Conservation (phyloP, 495 filamentous ascomycete species). For the Xylaria grammica region DNA sequence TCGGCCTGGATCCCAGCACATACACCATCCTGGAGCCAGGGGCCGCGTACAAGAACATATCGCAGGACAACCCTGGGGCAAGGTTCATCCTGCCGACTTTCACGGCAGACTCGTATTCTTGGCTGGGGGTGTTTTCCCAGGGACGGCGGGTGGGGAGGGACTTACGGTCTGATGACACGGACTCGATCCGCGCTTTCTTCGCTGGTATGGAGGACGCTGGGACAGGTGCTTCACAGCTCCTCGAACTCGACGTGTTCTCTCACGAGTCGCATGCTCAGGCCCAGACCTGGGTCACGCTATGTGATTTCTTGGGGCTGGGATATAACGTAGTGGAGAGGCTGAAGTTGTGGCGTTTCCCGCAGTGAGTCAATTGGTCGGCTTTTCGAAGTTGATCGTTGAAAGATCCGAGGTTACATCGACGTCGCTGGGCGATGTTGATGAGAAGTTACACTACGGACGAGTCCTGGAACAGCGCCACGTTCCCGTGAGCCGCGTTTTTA, state of each 20-base stretch:
- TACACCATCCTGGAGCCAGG: conserved; percentile 31
- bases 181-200: conserved; percentile 15
- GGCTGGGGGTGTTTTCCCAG: conserved; percentile 1
- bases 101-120: neutral
- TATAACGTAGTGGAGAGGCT: conserved; percentile 39
- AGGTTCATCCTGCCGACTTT: conserved; percentile 30
- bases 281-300: conserved; percentile 39
- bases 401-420: neutral
- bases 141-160: neutral
- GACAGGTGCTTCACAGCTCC: conserved; percentile 15
- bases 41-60: conserved; percentile 25
- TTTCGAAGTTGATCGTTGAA: neutral
- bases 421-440: neutral
- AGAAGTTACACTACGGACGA: no score
- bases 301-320: conserved; percentile 38
- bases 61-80: conserved; percentile 26
- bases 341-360: conserved; percentile 36
- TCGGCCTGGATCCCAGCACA: conserved; percentile 11
- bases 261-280: conserved; percentile 29
- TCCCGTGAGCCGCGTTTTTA: neutral
- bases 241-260: conserved; percentile 34
- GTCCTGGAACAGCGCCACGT: neutral
- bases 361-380: conserved; percentile 15
- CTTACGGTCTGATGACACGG: neutral
- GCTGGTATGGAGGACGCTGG: conserved; percentile 10